phyloP scores from a whole-genome alignment of 2,329 filamentous ascomycete species.

The Fusarium floridanum region DNA sequence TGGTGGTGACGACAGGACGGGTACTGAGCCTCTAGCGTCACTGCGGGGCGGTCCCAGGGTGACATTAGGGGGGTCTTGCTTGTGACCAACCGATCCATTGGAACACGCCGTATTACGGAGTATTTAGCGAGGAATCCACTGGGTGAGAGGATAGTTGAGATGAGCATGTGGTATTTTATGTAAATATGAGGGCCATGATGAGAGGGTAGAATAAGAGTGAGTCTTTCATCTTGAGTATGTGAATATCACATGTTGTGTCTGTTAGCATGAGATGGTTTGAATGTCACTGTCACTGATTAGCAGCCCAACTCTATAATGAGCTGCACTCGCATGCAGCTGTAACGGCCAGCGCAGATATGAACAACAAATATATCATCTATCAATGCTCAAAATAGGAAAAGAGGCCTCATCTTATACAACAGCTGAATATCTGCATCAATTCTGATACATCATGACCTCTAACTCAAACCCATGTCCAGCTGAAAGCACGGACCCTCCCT shows the following conservation, averaged over 20 bases:
- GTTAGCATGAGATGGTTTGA: neutral
- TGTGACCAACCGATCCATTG: conserved; percentile 24
- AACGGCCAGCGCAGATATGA: neutral
- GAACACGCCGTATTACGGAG: conserved; percentile 9
- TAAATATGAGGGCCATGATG: neutral
- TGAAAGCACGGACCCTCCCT: conserved; percentile 16
- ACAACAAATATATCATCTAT: neutral
- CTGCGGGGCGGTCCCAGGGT: neutral
- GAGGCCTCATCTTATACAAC: neutral
- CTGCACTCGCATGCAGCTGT: neutral
- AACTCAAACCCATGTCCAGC: neutral
- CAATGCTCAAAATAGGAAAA: neutral
- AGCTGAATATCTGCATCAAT: neutral
- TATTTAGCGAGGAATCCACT: conserved; percentile 20
- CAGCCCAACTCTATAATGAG: neutral
- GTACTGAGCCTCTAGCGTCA: conserved; percentile 28
- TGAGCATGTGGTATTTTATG: neutral
- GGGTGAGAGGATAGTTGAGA: neutral
- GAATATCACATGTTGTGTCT: neutral
- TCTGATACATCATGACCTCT: conserved; percentile 4
- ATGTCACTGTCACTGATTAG: neutral
- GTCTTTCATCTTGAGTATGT: neutral
- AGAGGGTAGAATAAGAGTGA: neutral
- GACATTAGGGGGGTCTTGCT: conserved; percentile 1
- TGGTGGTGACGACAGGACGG: neutral